Base-by-base conservation (phyloP, 768 basidiomycete species). In the Amanita pallidorosea region DNA sequence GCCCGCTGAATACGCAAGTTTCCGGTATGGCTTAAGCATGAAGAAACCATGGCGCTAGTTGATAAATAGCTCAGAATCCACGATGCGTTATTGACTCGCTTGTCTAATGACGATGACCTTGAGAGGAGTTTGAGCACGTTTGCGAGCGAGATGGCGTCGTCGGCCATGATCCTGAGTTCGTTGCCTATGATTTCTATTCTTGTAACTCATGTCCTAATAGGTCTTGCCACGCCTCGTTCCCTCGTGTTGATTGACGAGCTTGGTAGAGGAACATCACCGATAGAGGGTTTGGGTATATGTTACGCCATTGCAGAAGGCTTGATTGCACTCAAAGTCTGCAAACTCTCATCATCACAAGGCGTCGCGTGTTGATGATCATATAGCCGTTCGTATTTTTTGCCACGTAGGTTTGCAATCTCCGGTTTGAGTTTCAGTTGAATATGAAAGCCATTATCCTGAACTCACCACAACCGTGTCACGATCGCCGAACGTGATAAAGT, bases 51-150 rank as follows among this genome's bases (percentile, higher is more conserved):
- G 20, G 7, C n/a, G 12, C 4, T 36, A 7, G 13, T 17, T 17
- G 46, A 40, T 38, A 25, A 15, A 42, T 25, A 17, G 53, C 25
- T 3, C 45, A 90, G 87, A 25, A 73, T 92, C 2, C 86, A 94
- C 54, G 90, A 95, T 54, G 76, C 83, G 0, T 72, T 98, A 4
- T 74, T 98, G 22, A 86, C 83, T 0, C 80, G 95, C 2, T 70
- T 99, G 15, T 95, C 91, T 1, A 97, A 98, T 57, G 93, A 98
- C 56, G 93, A 97, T 59, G 85, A 91, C 57, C 76, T 93, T 61
- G 91, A 95, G 64, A 85, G 81, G 60, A 87, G 77, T 40, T 64
- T 98, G 22, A 96, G 93, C 56, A 97, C 96, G 0, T 99, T 99
- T 66, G 91, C 92, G 1, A 84, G 80, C 55, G 95, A 99, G 67